phyloP scores from a whole-genome alignment of 1,284 basidiomycete genomes.

The Trametes pubescens region DNA sequence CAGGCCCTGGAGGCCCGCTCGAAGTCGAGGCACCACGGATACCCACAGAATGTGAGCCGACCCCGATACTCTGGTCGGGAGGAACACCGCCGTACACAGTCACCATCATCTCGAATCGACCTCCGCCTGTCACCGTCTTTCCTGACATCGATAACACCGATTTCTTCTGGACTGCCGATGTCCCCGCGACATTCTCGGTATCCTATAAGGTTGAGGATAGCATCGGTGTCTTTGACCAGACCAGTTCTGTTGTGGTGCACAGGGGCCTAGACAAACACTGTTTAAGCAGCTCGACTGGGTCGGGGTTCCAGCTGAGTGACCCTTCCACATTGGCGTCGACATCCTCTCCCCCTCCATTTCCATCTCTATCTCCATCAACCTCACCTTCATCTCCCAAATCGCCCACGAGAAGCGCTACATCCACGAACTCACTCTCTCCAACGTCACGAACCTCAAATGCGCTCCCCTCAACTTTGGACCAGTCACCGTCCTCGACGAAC shows the following conservation, averaged over 20 bases:
- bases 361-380: background rate
- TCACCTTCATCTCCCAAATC: background rate
- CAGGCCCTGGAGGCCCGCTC: background rate
- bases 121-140: background rate
- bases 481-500: background rate
- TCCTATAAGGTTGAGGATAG: slow-evolving; percentile 3
- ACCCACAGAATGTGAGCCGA: slow-evolving; percentile 6
- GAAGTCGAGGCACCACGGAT: background rate
- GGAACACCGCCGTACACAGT: slow-evolving; percentile 3
- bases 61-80: slow-evolving; percentile 4
- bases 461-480: background rate
- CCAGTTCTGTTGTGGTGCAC: background rate
- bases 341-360: background rate
- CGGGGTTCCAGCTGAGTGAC: background rate
- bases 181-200: background rate
- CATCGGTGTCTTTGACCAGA: background rate
- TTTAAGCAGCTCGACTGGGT: background rate
- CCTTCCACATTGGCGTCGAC: background rate
- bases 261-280: background rate
- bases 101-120: slow-evolving; percentile 1
- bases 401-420: background rate
- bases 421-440: background rate
- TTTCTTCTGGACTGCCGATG: slow-evolving; percentile 3
- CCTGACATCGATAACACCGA: background rate
- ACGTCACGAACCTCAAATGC: background rate